Conservation (phyloP, 2,329 filamentous ascomycete species). For the Fusarium concolor region DNA sequence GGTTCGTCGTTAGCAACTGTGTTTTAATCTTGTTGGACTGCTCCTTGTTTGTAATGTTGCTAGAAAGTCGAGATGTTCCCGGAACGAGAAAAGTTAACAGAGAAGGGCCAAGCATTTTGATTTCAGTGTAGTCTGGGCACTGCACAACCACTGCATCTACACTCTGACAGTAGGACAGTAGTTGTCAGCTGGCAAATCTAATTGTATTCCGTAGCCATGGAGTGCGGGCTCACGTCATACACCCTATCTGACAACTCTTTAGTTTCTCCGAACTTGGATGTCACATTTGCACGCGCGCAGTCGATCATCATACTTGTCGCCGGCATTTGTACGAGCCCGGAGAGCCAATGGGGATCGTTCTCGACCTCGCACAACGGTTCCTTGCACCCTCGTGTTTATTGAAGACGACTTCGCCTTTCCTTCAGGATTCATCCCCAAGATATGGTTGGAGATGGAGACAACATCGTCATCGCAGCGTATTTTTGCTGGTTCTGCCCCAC, state of each 20-base stretch:
- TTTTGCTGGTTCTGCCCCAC: conserved; percentile 31
- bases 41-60: background rate
- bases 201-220: background rate
- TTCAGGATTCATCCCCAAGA: background rate
- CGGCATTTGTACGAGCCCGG: background rate
- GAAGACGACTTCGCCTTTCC: conserved; percentile 29
- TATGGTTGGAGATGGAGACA: conserved; percentile 12
- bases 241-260: conserved; percentile 15
- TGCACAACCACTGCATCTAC: conserved; percentile 10
- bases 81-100: background rate
- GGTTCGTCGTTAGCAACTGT: conserved; percentile 29
- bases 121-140: conserved; percentile 7
- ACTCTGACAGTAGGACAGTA: conserved; percentile 27
- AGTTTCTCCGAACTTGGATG: conserved; percentile 12
- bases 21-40: background rate
- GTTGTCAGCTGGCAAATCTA: conserved; percentile 16
- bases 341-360: background rate
- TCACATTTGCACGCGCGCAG: conserved; percentile 28
- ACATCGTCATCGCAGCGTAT: conserved; percentile 35
- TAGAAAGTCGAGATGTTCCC: background rate
- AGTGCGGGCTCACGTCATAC: conserved; percentile 4
- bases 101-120: conserved; percentile 11
- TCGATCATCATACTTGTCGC: background rate
- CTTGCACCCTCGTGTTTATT: background rate
- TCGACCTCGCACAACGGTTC: background rate